Evolutionary conservation across 1,139 yeast species (phyloP), one percentile per base, ranked within the genome.

Genomic region (Taphrina flavorubra): DNA sequence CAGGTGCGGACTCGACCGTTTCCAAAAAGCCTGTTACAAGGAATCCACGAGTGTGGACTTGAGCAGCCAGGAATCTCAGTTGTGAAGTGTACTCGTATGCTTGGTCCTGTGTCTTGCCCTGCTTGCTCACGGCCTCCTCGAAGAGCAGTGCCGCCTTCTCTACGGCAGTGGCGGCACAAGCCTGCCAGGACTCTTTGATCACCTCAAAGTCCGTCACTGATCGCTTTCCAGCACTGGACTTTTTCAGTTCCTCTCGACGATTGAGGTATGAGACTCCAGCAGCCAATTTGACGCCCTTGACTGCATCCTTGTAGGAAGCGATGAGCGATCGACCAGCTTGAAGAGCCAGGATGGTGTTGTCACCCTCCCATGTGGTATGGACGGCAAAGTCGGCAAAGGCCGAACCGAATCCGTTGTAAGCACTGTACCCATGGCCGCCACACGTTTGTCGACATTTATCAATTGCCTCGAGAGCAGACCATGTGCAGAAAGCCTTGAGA

Each of bases 331-430:
- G 76, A 73, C 97, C 97, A 72, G 92, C 86, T 71, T 92, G 87
- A 78, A 90, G 85, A 10, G 92, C 90, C 74, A 92, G 82, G 65
- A 92, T 88, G 76, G 88, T 91, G 81, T 92, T 92, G 79, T 92
- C 97, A 79, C 97, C 97, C 81, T 92, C 97, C 97, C 97, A 92
- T 36, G 97, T 92, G 80, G 96, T 90, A 81, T 92, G 97, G 62
- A 92, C 97, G 44, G 90, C 96, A 92, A 97, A 92, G 78, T 92
- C 97, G 72, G 86, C 85, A 79, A 85, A 90, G 42, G 92, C 94
- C 77, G 89, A 90, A 68, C 96, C 97, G 76, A 92, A 90, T 2
- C 94, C 97, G 73, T 90, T 86, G 81, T 92, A 92, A 20, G 92
- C 86, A 36, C 96, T 90, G 79, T 92, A 92, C 58, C 97, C 97